Conservation (phyloP, 1,139 yeast genomes). For the Meyerozyma carpophila region DNA sequence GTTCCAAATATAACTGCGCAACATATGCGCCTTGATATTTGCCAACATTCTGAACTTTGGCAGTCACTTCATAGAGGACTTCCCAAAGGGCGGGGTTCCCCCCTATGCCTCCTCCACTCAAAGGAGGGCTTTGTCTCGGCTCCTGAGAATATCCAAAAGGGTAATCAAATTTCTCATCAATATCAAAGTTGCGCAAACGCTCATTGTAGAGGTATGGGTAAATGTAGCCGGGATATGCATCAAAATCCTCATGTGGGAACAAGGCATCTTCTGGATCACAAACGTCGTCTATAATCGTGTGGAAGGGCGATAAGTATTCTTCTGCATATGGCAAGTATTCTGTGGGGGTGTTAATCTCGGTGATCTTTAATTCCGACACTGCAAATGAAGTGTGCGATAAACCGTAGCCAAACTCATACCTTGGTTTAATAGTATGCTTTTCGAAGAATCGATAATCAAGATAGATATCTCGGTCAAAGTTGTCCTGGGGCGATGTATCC, state of each 20-base stretch:
- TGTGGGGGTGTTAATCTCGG: slow-evolving; percentile 39
- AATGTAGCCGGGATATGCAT: slow-evolving; percentile 48
- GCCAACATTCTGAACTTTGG: slow-evolving; percentile 47
- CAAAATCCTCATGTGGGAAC: slow-evolving; percentile 50
- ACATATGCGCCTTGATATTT: slow-evolving; percentile 47
- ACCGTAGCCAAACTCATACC: slow-evolving; percentile 61
- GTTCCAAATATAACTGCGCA: slow-evolving; percentile 53
- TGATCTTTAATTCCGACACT: slow-evolving; percentile 33
- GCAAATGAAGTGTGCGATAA: slow-evolving; percentile 50
- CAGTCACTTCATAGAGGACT: slow-evolving; percentile 43
- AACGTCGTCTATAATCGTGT: slow-evolving; percentile 41
- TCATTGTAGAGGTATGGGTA: slow-evolving; percentile 49
- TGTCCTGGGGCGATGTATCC: slow-evolving; percentile 41
- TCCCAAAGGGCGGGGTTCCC: slow-evolving; percentile 44
- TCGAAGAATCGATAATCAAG: slow-evolving; percentile 56
- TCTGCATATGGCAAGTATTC: slow-evolving; percentile 48
- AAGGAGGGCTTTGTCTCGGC: slow-evolving; percentile 31
- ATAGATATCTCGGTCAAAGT: slow-evolving; percentile 43
- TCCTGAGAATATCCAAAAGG: slow-evolving; percentile 49
- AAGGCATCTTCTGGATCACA: slow-evolving; percentile 53
- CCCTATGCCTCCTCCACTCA: slow-evolving; percentile 58
- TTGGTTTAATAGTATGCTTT: slow-evolving; percentile 48
- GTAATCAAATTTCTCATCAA: slow-evolving; percentile 39
- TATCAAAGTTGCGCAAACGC: slow-evolving; percentile 35
- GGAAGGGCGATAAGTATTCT: slow-evolving; percentile 37